Conservation (phyloP, 257 asterid species). For the Catharanthus roseus region DNA sequence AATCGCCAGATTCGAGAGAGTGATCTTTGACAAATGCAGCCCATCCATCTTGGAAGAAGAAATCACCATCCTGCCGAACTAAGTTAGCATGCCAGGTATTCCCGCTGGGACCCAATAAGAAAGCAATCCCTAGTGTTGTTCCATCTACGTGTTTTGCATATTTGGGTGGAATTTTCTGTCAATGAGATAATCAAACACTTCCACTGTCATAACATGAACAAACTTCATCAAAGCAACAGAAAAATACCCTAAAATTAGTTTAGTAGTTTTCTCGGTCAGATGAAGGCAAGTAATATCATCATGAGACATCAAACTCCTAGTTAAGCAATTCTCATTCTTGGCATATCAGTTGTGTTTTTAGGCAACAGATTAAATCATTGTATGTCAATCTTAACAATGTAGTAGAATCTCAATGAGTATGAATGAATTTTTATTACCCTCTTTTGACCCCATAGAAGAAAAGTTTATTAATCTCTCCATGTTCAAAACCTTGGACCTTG, state of each 20-base stretch:
- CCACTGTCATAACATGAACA: constrained; percentile 4
- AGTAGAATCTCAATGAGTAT: too few relatives aligned
- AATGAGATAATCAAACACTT: constrained; percentile 8
- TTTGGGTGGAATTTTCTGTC: constrained; percentile 63
- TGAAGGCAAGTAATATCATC: not conserved
- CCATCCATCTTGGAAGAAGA: constrained; percentile 43
- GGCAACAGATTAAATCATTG: not conserved
- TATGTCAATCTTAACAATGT: not conserved
- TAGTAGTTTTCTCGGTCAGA: not conserved
- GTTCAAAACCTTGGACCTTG: too few relatives aligned
- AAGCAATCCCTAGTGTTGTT: constrained; percentile 22
- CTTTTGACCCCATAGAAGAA: not conserved
- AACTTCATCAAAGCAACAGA: constrained; percentile 7
- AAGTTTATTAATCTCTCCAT: not conserved
- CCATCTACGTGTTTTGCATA: constrained; percentile 48
- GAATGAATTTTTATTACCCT: too few relatives aligned
- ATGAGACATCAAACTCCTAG: not conserved
- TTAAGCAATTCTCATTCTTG: not conserved
- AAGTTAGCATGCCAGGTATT: constrained; percentile 38
- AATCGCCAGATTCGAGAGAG: constrained; percentile 35
- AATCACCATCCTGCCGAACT: constrained; percentile 27
- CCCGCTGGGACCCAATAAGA: constrained; percentile 52
- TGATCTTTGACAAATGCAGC: constrained; percentile 41
- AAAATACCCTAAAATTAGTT: not conserved
- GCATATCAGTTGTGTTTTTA: not conserved